phyloP scores from a whole-genome alignment of 2,329 filamentous ascomycete genomes.

The Botryotinia globosa region DNA sequence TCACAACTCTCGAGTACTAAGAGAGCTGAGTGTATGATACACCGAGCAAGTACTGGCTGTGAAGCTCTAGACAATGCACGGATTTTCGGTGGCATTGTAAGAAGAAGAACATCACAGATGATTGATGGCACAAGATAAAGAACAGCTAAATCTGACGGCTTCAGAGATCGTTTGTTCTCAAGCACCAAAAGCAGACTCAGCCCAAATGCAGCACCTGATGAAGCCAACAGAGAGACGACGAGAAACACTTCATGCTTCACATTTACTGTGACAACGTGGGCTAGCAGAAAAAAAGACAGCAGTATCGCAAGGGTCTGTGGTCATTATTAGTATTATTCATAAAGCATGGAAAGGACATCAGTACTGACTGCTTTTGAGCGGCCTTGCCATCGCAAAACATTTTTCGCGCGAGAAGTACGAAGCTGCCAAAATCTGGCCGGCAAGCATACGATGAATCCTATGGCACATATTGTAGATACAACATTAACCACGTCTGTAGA shows the following conservation, averaged over 20 bases:
- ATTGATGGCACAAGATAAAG: neutral
- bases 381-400: neutral
- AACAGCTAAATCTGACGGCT: neutral
- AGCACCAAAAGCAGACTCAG: neutral
- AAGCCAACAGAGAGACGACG: neutral
- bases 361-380: neutral
- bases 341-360: neutral
- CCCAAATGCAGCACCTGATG: neutral
- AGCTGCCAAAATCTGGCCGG: neutral
- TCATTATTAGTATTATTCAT: neutral
- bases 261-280: neutral
- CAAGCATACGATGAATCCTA: neutral
- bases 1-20: conserved; percentile 23
- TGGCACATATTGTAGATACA: neutral
- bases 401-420: neutral
- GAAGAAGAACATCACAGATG: neutral
- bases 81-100: neutral
- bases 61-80: neutral
- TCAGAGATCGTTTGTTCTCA: neutral
- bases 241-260: neutral
- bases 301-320: neutral
- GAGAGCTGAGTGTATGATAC: conserved; percentile 7
- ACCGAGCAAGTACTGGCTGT: neutral
- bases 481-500: neutral
- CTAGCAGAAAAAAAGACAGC: neutral